Conservation (phyloP, 73 alveolate species). For the Paraurostyla sp. region DNA sequence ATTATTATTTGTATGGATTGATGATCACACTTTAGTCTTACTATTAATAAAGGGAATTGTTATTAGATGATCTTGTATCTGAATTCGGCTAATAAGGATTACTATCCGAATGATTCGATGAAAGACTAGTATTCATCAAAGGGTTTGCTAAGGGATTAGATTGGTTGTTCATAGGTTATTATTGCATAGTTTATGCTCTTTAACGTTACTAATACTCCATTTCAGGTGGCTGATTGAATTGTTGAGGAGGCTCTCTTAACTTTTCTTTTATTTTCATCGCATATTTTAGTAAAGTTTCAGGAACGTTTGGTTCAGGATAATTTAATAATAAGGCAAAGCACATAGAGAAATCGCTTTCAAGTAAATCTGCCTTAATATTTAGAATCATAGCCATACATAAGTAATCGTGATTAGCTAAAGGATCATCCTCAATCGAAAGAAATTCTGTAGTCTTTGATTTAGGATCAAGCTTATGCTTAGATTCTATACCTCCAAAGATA, state of each 20-base stretch:
- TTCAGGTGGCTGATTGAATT: neutral
- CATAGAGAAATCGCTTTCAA: slow-evolving; percentile 54
- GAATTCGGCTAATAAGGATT: too few species aligned
- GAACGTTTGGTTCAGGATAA: slow-evolving; percentile 53
- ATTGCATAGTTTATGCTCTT: too few species aligned
- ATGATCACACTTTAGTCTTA: neutral
- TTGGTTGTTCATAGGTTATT: neutral
- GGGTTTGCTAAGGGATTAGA: too few species aligned
- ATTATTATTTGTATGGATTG: neutral
- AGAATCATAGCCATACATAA: slow-evolving; percentile 82
- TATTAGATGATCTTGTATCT: too few species aligned
- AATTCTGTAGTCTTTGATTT: slow-evolving; percentile 48
- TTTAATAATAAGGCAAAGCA: slow-evolving; percentile 29
- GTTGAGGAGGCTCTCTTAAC: neutral
- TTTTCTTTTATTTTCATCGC: slow-evolving; percentile 33
- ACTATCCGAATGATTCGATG: too few species aligned
- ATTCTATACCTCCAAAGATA: slow-evolving; percentile 68
- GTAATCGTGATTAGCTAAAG: slow-evolving; percentile 66
- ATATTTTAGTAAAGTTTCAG: slow-evolving; percentile 11
- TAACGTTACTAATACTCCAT: slow-evolving; percentile 13
- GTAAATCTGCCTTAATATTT: slow-evolving; percentile 4
- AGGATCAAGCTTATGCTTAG: slow-evolving; percentile 40
- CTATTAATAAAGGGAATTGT: too few species aligned
- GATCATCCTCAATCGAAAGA: slow-evolving; percentile 66
- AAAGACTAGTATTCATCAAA: too few species aligned